phyloP scores from a whole-genome alignment of 2,329 filamentous ascomycete species.

The Alternaria novae-zelandiae region DNA sequence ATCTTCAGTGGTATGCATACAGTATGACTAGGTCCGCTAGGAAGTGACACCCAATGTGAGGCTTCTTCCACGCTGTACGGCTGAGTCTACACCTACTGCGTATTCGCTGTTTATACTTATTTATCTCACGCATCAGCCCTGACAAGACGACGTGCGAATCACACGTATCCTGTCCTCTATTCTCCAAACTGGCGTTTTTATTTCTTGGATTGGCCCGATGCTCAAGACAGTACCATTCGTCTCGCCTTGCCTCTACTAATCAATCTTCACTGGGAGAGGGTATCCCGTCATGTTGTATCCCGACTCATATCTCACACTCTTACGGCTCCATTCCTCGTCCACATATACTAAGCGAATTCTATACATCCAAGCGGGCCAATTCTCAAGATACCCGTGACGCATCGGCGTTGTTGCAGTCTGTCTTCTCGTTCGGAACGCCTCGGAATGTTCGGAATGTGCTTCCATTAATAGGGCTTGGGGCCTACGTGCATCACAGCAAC shows the following conservation, averaged over 20 bases:
- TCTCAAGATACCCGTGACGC: not conserved
- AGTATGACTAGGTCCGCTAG: not conserved
- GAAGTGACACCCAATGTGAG: not conserved
- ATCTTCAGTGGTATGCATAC: not conserved
- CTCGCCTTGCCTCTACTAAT: not conserved
- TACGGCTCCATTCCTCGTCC: not conserved
- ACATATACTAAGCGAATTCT: not conserved
- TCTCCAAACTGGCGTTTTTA: no score
- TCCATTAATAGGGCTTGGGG: not conserved
- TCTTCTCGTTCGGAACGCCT: not conserved
- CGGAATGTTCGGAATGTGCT: not conserved
- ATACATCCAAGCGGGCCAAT: not conserved
- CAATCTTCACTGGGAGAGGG: not conserved
- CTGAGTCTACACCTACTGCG: no score
- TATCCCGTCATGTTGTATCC: not conserved
- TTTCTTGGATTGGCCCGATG: no score
- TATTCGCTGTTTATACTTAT: no score
- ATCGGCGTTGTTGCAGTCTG: not conserved
- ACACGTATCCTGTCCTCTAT: no score
- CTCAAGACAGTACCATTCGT: not conserved
- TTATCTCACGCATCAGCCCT: no score
- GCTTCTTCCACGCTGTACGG: not conserved
- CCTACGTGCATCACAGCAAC: not conserved
- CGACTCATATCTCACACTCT: not conserved
- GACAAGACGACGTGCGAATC: no score